Conservation (phyloP, 768 basidiomycete species). For the Clathrus columnatus region DNA sequence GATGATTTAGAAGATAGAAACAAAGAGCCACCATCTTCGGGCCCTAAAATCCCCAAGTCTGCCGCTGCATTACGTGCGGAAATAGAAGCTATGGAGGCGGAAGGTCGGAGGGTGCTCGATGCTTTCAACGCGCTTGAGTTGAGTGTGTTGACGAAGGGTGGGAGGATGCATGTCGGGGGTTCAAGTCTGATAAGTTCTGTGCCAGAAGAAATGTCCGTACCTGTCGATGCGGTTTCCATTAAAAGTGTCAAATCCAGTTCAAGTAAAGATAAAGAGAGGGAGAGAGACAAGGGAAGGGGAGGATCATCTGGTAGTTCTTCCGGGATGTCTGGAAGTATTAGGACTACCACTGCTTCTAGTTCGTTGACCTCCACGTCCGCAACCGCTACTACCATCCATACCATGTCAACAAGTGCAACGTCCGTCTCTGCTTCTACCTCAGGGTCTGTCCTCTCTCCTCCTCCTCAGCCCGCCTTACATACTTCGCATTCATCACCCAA, state of each 20-base stretch:
- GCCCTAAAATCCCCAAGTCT: conserved; percentile 41
- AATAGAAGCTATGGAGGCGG: conserved; percentile 60
- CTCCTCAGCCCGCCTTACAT: neutral
- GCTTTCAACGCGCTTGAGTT: conserved; percentile 76
- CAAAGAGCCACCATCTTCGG: conserved; percentile 21
- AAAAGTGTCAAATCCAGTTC: neutral
- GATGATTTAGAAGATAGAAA: neutral
- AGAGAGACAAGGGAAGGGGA: too few relatives aligned
- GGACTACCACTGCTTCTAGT: neutral
- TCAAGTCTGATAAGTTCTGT: conserved; percentile 47
- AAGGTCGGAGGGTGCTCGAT: conserved; percentile 61
- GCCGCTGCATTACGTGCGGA: conserved; percentile 56
- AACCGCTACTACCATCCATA: neutral
- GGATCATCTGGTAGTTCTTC: neutral
- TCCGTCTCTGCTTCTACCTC: neutral
- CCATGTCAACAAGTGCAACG: neutral
- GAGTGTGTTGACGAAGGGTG: conserved; percentile 42
- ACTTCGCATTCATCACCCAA: conserved; percentile 6
- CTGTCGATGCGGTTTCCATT: neutral
- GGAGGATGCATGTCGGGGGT: conserved; percentile 37
- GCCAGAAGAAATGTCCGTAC: neutral
- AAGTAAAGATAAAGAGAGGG: neutral
- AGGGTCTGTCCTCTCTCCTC: neutral
- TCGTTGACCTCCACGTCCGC: neutral
- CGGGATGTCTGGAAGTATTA: neutral